These are phyloP conservation scores for Pyrenula massariospora DNA, from an alignment of 495 filamentous ascomycete genomes.

Conservation along the genomic window DNA sequence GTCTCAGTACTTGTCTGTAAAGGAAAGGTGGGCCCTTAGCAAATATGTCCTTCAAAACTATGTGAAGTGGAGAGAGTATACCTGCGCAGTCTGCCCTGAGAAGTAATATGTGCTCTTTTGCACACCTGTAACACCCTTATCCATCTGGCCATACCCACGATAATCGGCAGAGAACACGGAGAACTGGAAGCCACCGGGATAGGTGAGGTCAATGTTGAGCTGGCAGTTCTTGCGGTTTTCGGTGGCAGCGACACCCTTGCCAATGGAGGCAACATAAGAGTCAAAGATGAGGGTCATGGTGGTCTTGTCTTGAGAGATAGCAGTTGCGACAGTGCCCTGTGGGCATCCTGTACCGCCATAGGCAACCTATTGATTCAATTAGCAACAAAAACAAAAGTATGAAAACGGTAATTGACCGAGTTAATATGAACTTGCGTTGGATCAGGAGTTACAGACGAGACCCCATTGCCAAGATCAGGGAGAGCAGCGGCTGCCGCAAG, in stretches of 20 bases:
- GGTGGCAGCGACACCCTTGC: conserved; percentile 20
- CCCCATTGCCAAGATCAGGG: background rate
- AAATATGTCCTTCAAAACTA: background rate
- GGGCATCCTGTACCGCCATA: conserved; percentile 46
- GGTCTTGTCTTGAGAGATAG: conserved; percentile 37
- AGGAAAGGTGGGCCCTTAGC: conserved; percentile 23
- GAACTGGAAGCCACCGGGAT: conserved; percentile 49
- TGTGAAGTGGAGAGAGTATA: background rate
- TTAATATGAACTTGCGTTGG: background rate
- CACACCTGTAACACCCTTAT: conserved; percentile 38
- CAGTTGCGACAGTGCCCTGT: conserved; percentile 34
- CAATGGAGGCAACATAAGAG: conserved; percentile 31
- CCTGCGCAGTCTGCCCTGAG: conserved; percentile 8
- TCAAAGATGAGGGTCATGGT: conserved; percentile 36
- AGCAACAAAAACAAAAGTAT: background rate
- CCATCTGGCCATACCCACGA: conserved; percentile 44
- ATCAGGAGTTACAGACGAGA: background rate
- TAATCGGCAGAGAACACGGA: conserved; percentile 40
- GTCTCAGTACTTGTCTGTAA: conserved; percentile 17
- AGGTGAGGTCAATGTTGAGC: conserved; percentile 44
- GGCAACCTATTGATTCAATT: background rate
- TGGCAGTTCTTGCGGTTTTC: conserved; percentile 47
- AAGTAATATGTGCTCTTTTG: conserved; percentile 50
- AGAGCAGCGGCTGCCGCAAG: background rate
- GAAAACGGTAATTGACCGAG: background rate